These are phyloP conservation scores for Nothomitra cinnamomea DNA, from an alignment of 2,329 filamentous ascomycete genomes.

Conservation along the genomic window DNA sequence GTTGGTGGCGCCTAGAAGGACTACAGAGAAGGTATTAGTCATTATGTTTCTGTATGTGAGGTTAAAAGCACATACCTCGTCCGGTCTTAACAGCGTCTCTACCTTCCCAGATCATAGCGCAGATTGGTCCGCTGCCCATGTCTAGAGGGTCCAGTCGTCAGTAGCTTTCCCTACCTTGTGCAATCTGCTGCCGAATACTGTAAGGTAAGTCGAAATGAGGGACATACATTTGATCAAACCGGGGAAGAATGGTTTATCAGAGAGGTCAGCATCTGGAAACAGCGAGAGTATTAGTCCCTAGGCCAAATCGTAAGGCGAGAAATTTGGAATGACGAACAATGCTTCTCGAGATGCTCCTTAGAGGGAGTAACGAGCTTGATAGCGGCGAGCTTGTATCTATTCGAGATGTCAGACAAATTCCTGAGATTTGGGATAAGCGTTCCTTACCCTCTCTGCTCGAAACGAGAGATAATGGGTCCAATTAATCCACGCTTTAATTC, in stretches of 20 bases:
- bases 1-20: conserved; percentile 97
- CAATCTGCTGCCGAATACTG: neutral
- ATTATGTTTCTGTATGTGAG: conserved; percentile 4
- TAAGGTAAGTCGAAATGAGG: neutral
- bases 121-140: conserved; percentile 94
- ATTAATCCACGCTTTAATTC: conserved; percentile 74
- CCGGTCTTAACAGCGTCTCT: conserved; percentile 98
- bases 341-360: conserved; percentile 94
- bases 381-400: conserved; percentile 90
- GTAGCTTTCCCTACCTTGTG: neutral
- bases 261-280: conserved; percentile 59
- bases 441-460: conserved; percentile 82
- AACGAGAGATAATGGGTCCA: conserved; percentile 93
- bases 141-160: conserved; percentile 33
- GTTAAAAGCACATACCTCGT: conserved; percentile 45
- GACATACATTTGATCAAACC: conserved; percentile 77
- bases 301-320: neutral
- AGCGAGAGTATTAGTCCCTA: conserved; percentile 12
- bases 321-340: conserved; percentile 43
- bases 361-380: conserved; percentile 84
- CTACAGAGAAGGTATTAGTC: conserved; percentile 23
- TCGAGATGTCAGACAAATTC: conserved; percentile 9
- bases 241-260: conserved; percentile 90
- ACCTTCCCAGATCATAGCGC: conserved; percentile 99
- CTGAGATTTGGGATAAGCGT: conserved; percentile 2